Percentiles rank a stretch among this genome's conserved stretches.
phyloP scores from a whole-genome alignment of 1,139 yeast genomes.

The Kurtzmaniella quercitrusa region DNA sequence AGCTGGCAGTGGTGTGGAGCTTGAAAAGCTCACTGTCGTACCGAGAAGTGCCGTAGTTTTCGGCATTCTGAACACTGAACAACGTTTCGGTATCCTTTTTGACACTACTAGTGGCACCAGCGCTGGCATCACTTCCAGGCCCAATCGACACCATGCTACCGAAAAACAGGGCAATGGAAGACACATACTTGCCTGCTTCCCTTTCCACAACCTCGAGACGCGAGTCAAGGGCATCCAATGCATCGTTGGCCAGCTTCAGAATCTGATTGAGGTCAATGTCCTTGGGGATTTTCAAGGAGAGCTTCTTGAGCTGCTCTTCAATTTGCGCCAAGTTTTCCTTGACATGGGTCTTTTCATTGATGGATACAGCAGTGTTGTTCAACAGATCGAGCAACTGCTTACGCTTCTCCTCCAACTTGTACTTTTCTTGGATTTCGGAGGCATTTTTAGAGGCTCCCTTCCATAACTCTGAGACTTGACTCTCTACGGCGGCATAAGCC shows the following conservation, averaged over 20 bases:
- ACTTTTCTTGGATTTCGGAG: constrained; percentile 27
- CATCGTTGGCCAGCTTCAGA: constrained; percentile 44
- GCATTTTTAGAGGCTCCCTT: constrained; percentile 31
- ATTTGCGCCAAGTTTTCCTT: constrained; percentile 24
- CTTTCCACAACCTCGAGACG: constrained; percentile 66
- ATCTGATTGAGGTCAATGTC: constrained; percentile 7
- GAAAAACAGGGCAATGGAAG: constrained; percentile 55
- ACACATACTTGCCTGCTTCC: constrained; percentile 56
- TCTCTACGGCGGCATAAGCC: constrained; percentile 43
- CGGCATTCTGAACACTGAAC: constrained; percentile 16
- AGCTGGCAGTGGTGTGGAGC: constrained; percentile 30
- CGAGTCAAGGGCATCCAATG: constrained; percentile 62
- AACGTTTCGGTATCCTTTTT: constrained; percentile 17
- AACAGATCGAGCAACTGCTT: constrained; percentile 32
- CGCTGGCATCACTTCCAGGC: constrained; percentile 12
- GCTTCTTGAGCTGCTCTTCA: constrained; percentile 29
- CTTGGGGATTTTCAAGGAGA: constrained; percentile 13
- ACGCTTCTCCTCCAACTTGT: constrained; percentile 40
- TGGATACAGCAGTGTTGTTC: constrained; percentile 25
- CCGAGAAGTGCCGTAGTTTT: constrained; percentile 38
- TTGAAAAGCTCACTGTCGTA: constrained; percentile 39
- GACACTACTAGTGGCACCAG: constrained; percentile 2
- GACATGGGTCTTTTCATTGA: constrained; percentile 21
- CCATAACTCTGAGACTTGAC: constrained; percentile 38
- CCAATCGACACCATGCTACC: constrained; percentile 47